phyloP scores from a whole-genome alignment of 2,329 filamentous ascomycete species.

The Aspergillus pseudonomiae region DNA sequence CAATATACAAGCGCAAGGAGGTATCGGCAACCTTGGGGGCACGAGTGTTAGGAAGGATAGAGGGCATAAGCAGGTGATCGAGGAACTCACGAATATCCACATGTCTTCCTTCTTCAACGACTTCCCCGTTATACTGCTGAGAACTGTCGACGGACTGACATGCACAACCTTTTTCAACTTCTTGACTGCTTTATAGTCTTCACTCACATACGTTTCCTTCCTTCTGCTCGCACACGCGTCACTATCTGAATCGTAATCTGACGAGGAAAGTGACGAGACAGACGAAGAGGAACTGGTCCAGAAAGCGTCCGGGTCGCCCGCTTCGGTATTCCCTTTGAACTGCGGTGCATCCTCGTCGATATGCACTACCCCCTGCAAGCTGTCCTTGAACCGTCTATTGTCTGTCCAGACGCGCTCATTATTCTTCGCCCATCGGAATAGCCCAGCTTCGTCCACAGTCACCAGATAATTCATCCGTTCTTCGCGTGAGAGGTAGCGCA shows the following conservation, averaged over 20 bases:
- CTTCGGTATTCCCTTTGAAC: conserved; percentile 46
- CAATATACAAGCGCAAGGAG: conserved; percentile 76
- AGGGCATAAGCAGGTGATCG: neutral
- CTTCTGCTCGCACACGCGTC: conserved; percentile 45
- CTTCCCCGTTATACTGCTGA: conserved; percentile 73
- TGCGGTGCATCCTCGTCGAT: conserved; percentile 62
- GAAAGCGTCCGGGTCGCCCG: conserved; percentile 17
- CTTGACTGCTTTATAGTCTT: conserved; percentile 63
- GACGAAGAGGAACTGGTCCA: conserved; percentile 29
- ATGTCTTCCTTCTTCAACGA: conserved; percentile 82
- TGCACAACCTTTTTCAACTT: conserved; percentile 66
- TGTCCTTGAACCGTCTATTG: conserved; percentile 71
- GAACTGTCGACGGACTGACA: conserved; percentile 70
- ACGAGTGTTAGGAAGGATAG: neutral
- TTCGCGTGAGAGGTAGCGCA: conserved; percentile 81
- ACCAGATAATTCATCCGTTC: conserved; percentile 82
- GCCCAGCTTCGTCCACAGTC: conserved; percentile 71
- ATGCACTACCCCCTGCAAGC: conserved; percentile 72
- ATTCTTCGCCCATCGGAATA: conserved; percentile 87
- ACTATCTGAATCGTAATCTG: conserved; percentile 13
- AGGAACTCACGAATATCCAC: conserved; percentile 77
- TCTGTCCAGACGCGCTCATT: conserved; percentile 76
- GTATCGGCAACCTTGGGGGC: conserved; percentile 63
- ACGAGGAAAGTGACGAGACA: conserved; percentile 9
- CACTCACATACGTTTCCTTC: conserved; percentile 59